Evolutionary conservation across 1,284 basidiomycete species (phyloP), one percentile per base, ranked within the genome.

Genomic region (Ceratobasidium papillatum): DNA sequence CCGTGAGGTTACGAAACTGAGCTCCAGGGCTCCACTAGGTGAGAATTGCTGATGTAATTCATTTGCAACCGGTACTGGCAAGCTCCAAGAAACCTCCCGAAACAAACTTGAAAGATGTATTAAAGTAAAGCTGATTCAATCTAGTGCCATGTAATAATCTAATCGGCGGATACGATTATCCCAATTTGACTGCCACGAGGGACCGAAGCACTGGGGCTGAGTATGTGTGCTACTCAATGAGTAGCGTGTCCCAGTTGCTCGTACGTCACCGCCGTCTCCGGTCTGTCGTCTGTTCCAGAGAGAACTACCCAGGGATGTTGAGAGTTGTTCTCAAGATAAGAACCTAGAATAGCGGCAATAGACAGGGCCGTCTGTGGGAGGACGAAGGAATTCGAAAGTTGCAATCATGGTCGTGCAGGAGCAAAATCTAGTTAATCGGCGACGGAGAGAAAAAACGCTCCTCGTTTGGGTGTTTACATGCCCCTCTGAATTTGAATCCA

Each of bases 171-270:
- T 3, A 41, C 47, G 11, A 66, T 47, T 27, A 54, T 38, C 1
- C 47, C 47, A 25, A 52, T 34, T 19, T 30, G 49, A 11, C 45
- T 66, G 11, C 64, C 64, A 17, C 12, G 32, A 22, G 64, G 49
- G 19, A 54, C 36, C 3, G 32, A 32, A 3, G 45, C 64, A 3
- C 22, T 14, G 4, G 64, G 64, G 22, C 54, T 66, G 27, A 54
- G 30, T 1, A 66, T 66, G 25, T 66, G 49, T 5, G 64, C 49
- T 2, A 27, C 49, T 17, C 64, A n/a, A 17, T 66, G 49, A n/a
- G 38, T 32, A 41, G 64, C 64, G 22, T 66, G 49, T 32, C 30
- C 49, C 5, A 66, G 64, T 25, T 66, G 64, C 32, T 54, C 32
- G 19, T 66, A 54, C 11, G 17, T 54, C 1, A 66, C 22, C 3